Conservation (phyloP, 1,284 basidiomycete species). For the Naganishia sp. region DNA sequence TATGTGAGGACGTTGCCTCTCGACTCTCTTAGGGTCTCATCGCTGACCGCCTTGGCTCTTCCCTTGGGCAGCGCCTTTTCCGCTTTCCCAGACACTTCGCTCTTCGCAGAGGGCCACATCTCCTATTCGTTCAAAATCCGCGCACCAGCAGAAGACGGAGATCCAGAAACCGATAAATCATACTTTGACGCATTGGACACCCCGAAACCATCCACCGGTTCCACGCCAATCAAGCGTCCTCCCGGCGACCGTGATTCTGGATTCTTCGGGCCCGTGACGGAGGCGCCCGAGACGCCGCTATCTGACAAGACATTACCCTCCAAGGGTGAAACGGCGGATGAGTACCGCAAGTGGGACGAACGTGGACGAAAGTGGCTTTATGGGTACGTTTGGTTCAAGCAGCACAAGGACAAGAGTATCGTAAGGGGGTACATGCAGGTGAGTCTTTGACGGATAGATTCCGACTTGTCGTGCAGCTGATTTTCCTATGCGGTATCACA, state of each 20-base stretch:
- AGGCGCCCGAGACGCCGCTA: conserved; percentile 31
- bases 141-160: conserved; percentile 57
- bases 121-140: conserved; percentile 55
- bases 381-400: conserved; percentile 79
- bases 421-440: conserved; percentile 87
- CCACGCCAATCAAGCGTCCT: not conserved
- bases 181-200: not conserved
- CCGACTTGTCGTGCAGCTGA: conserved; percentile 4
- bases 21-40: not conserved
- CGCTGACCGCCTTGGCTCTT: conserved; percentile 4
- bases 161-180: not conserved
- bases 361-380: conserved; percentile 61
- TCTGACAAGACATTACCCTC: conserved; percentile 23
- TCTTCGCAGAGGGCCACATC: conserved; percentile 63
- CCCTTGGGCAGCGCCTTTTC: conserved; percentile 73
- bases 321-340: conserved; percentile 46
- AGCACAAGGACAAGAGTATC: conserved; percentile 66
- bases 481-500: conserved; percentile 45
- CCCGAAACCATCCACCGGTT: conserved; percentile 49
- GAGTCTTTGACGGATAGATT: conserved; percentile 35
- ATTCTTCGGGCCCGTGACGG: conserved; percentile 38
- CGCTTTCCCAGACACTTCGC: conserved; percentile 85
- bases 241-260: conserved; percentile 12
- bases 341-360: conserved; percentile 50
- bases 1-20: conserved; percentile 62